These are phyloP conservation scores for Fusarium burgessii DNA, from an alignment of 2,329 filamentous ascomycete species.

Conservation along the genomic window DNA sequence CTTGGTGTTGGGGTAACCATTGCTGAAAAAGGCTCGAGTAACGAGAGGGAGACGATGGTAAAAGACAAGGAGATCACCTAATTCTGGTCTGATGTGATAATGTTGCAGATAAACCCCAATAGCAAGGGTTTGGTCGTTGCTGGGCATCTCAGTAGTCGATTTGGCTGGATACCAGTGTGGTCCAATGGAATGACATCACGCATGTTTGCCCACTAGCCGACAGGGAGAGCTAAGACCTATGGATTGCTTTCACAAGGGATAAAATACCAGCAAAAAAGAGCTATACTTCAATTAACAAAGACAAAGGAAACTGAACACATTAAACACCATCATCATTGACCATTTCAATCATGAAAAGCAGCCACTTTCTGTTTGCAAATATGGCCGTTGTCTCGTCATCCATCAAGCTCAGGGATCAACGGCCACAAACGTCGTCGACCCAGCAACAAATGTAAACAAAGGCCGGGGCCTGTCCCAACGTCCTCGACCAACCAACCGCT, in stretches of 20 bases:
- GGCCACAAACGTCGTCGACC: conserved; percentile 44
- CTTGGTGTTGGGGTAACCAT: not conserved
- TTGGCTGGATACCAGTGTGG: not conserved
- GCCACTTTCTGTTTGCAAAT: conserved; percentile 26
- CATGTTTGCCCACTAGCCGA: not conserved
- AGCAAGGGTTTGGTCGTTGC: conserved; percentile 18
- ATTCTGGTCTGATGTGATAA: conserved; percentile 4
- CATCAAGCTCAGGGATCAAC: conserved; percentile 28
- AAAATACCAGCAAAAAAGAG: conserved; percentile 26
- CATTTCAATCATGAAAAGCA: conserved; percentile 1
- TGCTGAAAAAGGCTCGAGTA: not conserved
- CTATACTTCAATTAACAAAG: conserved; percentile 1
- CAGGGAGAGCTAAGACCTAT: conserved; percentile 1
- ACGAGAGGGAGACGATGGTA: not conserved
- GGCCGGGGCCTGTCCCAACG: conserved; percentile 33
- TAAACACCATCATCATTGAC: not conserved
- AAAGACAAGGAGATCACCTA: not conserved
- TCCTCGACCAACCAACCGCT: conserved; percentile 49
- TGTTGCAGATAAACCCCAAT: conserved; percentile 6
- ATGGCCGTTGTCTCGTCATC: conserved; percentile 32
- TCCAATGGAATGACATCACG: conserved; percentile 41
- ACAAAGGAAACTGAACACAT: conserved; percentile 6
- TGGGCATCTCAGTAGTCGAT: conserved; percentile 20
- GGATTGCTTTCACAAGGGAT: conserved; percentile 1
- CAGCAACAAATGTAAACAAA: conserved; percentile 54